A percentile compares a stretch with the other conserved stretches of the same genome.
Conservation (phyloP, 495 filamentous ascomycete species). For the Penicillium roqueforti region DNA sequence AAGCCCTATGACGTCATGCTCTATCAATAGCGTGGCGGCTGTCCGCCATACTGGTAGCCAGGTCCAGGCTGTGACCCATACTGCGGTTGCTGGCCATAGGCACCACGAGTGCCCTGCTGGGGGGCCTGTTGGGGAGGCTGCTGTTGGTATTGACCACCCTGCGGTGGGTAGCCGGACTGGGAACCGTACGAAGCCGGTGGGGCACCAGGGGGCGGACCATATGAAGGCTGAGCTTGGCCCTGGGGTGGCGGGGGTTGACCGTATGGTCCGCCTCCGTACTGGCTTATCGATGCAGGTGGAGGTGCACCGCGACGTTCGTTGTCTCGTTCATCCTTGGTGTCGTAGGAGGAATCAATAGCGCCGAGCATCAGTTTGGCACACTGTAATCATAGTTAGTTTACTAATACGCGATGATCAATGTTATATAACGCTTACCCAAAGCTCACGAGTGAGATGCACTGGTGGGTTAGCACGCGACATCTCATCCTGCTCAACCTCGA, state of each 20-base stretch:
- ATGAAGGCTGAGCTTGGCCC: conserved; percentile 4
- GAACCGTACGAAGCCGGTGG: conserved; percentile 11
- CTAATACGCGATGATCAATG: neutral
- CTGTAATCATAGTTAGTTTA: conserved; percentile 23
- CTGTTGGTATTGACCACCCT: conserved; percentile 5
- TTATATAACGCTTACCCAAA: conserved; percentile 48
- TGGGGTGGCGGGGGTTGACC: conserved; percentile 22
- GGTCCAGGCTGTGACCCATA: conserved; percentile 19
- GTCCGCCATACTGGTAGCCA: neutral
- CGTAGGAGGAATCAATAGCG: conserved; percentile 62
- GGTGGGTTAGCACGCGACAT: conserved; percentile 54
- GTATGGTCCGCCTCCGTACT: conserved; percentile 5
- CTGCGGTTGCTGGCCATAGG: conserved; percentile 24
- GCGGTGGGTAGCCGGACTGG: conserved; percentile 17
- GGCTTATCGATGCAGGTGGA: conserved; percentile 4
- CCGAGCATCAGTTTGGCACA: conserved; percentile 68
- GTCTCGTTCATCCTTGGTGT: conserved; percentile 59
- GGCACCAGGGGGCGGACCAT: conserved; percentile 2
- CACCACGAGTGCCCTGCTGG: conserved; percentile 8
- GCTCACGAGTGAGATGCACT: conserved; percentile 58
- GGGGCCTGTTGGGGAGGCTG: conserved; percentile 13
- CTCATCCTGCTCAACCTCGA: conserved; percentile 62
- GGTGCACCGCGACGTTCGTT: conserved; percentile 20
- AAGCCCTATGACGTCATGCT: conserved; percentile 11
- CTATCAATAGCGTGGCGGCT: conserved; percentile 33